These are phyloP conservation scores for Encephalitozoon romaleae DNA, from an alignment of 371 early-diverging fungal species.

Conservation along the genomic window DNA sequence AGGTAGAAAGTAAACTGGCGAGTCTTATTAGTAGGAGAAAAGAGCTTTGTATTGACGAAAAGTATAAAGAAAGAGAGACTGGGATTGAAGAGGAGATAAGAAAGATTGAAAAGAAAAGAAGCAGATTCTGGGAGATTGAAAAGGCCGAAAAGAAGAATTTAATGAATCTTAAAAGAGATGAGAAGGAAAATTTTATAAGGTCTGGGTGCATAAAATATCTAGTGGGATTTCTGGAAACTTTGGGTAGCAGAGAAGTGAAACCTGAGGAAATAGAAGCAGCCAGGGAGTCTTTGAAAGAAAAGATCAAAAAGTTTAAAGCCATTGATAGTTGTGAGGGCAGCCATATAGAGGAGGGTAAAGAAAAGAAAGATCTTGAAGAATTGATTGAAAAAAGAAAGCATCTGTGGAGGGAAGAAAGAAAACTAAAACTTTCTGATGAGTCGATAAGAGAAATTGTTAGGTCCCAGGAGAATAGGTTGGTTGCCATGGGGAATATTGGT, in stretches of 20 bases:
- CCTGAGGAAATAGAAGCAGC: neutral
- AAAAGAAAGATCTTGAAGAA: neutral
- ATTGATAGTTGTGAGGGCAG: neutral
- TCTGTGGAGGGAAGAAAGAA: constrained; percentile 47
- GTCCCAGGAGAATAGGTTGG: constrained; percentile 30
- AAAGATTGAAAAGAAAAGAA: constrained; percentile 19
- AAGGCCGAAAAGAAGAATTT: neutral
- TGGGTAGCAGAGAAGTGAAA: neutral
- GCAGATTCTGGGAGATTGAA: neutral
- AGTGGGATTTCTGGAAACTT: neutral
- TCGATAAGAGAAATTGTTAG: constrained; percentile 23
- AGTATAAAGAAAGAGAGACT: constrained; percentile 45
- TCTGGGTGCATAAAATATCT: neutral
- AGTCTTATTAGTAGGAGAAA: constrained; percentile 61
- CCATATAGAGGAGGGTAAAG: neutral
- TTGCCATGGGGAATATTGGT: constrained; percentile 17
- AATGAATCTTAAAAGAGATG: neutral
- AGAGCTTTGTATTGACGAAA: constrained; percentile 57
- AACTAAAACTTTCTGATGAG: constrained; percentile 24
- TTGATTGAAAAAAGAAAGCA: constrained; percentile 28
- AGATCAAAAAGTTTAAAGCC: neutral
- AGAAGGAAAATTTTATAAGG: neutral
- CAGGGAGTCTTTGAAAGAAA: neutral
- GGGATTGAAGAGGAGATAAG: neutral
- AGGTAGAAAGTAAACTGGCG: constrained; percentile 58